Evolutionary conservation across 768 basidiomycete species (phyloP).

Genomic region (Boletus insuetus): DNA sequence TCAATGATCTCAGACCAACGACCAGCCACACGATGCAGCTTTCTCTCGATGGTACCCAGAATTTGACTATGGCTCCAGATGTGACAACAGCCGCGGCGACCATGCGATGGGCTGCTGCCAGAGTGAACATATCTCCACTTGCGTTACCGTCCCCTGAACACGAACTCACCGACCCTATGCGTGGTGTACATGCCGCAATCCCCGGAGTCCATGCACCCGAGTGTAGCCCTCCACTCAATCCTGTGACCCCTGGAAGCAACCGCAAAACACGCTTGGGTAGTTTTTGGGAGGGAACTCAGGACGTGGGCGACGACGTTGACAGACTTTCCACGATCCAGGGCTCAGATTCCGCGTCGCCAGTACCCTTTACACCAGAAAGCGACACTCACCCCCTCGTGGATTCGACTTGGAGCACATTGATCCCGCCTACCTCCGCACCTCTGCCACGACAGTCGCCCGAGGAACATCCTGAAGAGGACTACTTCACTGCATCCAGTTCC

Average conservation of each 20-base stretch:
- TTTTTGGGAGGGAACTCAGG: constrained; percentile 78
- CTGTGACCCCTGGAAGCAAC: constrained; percentile 45
- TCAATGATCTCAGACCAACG: constrained; percentile 41
- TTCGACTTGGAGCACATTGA: constrained; percentile 3
- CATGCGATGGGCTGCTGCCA: constrained; percentile 81
- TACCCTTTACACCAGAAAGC: constrained; percentile 4
- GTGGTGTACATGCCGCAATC: constrained; percentile 63
- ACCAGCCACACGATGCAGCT: constrained; percentile 26
- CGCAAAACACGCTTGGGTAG: constrained; percentile 60
- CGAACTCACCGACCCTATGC: constrained; percentile 89
- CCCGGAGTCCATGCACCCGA: constrained; percentile 54
- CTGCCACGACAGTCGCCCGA: constrained; percentile 23
- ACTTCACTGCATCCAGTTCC: constrained; percentile 28
- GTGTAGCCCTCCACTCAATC: constrained; percentile 34
- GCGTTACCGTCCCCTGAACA: constrained; percentile 88
- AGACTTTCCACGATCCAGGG: constrained; percentile 23
- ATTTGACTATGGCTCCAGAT: constrained; percentile 42
- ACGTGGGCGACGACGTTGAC: constrained; percentile 45
- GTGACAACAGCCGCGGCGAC: constrained; percentile 72
- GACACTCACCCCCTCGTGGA: constrained; percentile 6
- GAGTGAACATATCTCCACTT: constrained; percentile 81
- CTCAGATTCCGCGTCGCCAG: constrained; percentile 25
- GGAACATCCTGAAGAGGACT: constrained; percentile 28
- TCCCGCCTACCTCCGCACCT: constrained; percentile 17
- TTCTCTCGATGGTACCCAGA: constrained; percentile 29